Conservation (phyloP, 768 basidiomycete genomes). For the Sporobolomyces pararoseus region DNA sequence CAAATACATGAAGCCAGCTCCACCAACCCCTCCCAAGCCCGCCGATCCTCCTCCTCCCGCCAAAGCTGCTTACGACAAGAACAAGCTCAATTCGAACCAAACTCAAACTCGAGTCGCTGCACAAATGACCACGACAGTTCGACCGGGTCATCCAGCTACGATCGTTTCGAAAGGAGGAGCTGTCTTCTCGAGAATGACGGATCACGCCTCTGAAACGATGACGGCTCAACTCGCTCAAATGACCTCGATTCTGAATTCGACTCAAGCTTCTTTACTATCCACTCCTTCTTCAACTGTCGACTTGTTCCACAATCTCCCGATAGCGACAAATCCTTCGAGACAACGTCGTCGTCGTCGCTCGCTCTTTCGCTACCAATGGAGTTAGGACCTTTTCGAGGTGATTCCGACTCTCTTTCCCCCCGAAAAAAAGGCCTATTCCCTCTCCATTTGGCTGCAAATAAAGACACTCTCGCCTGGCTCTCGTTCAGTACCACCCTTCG, state of each 20-base stretch:
- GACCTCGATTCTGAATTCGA: background rate
- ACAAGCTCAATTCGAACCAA: background rate
- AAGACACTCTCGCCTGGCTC: background rate
- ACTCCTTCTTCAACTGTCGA: background rate
- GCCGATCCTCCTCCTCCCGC: background rate
- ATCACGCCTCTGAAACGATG: slow-evolving; percentile 15
- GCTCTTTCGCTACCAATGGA: background rate
- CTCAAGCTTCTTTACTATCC: too few relatives aligned
- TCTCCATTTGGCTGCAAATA: background rate
- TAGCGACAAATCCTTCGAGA: slow-evolving; percentile 1
- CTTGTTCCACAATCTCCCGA: slow-evolving; percentile 6
- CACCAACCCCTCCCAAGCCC: background rate
- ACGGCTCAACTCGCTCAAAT: background rate
- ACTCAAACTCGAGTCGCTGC: background rate
- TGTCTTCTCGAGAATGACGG: slow-evolving; percentile 1
- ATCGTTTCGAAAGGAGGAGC: slow-evolving; percentile 3
- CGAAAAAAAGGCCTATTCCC: background rate
- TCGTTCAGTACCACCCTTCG: background rate
- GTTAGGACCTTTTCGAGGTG: background rate
- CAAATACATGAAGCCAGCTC: slow-evolving; percentile 5
- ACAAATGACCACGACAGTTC: background rate
- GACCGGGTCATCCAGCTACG: background rate
- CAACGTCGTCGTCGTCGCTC: slow-evolving; percentile 6
- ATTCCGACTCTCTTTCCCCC: background rate
- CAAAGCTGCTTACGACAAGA: slow-evolving; percentile 6